Evolutionary conservation across 441 rosid species (phyloP).

Genomic region (Adansonia madagascariensis): DNA sequence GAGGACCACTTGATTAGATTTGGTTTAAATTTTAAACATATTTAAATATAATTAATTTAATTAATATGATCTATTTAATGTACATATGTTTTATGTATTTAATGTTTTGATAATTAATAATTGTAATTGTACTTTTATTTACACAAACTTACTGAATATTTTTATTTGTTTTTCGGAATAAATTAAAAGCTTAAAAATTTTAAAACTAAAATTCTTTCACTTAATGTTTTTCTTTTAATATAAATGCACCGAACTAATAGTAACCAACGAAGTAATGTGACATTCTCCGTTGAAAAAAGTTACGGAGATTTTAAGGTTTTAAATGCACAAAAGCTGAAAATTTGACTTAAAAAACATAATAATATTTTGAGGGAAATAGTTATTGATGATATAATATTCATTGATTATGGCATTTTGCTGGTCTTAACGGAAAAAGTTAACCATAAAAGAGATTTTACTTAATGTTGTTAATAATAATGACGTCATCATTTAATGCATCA

Average conservation of each 20-base stretch:
- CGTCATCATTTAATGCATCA: background rate
- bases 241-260: background rate
- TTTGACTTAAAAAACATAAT: background rate
- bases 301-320: background rate
- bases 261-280: background rate
- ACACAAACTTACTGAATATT: no score
- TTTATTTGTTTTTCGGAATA: no score
- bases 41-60: background rate
- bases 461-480: constrained; percentile 14
- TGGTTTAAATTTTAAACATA: background rate
- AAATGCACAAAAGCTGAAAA: constrained; percentile 14
- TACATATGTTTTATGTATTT: no score
- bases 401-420: background rate
- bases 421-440: background rate
- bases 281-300: background rate
- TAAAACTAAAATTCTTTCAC: no score
- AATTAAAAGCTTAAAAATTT: no score
- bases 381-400: no score
- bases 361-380: background rate
- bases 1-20: constrained; percentile 1
- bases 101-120: no score
- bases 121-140: no score
- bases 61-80: no score
- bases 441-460: background rate
- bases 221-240: background rate